Evolutionary conservation across 2,329 filamentous ascomycete species (phyloP), one percentile per base, ranked within the genome.

Genomic region (Fusarium chlamydosporum): DNA sequence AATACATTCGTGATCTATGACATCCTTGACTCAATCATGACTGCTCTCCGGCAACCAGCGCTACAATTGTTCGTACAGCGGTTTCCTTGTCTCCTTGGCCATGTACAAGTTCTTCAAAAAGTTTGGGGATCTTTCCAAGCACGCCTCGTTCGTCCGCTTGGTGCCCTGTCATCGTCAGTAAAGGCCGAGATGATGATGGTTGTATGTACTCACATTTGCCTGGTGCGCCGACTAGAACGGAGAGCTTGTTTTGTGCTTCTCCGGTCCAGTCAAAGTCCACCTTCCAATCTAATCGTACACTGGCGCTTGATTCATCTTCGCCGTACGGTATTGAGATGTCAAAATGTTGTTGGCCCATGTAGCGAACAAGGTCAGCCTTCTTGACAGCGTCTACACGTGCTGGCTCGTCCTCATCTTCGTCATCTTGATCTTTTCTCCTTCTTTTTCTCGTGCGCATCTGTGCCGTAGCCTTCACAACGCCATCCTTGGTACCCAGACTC

Each of bases 211-310:
- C 78, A 92, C 90, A 92, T 74, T 86, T 87, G 9, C 80, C 82
- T 1, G 90, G 90, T 40, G 89, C 79, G 6, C 85, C 85, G 3
- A 88, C 79, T 65, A 86, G 75, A 12, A 89, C 80, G 6, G 79
- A 79, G 16, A 92, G 77, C 43, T 81, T 81, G 68, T 86, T 91
- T 72, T 86, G 84, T 6, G 88, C 90, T 74, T 92, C 91, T 7
- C 91, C 91, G 0, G 89, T 90, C 90, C 90, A 92, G 76, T 92
- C 90, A 72, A 92, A 91, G 3, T 79, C 78, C 42, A 91, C 88
- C 46, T 78, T 81, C 91, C 91, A 93, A 58, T 84, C 81, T 2
- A 92, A 78, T 27, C 87, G 83, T 6, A 89, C 56, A 12, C 81
- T 76, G 3, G 84, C 80, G 11, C 79, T 63, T 1, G 76, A 74